Evolutionary conservation across 768 basidiomycete genomes (phyloP), one percentile per base, ranked within the genome.

Genomic region (Pilatotrama ljubarskyi): DNA sequence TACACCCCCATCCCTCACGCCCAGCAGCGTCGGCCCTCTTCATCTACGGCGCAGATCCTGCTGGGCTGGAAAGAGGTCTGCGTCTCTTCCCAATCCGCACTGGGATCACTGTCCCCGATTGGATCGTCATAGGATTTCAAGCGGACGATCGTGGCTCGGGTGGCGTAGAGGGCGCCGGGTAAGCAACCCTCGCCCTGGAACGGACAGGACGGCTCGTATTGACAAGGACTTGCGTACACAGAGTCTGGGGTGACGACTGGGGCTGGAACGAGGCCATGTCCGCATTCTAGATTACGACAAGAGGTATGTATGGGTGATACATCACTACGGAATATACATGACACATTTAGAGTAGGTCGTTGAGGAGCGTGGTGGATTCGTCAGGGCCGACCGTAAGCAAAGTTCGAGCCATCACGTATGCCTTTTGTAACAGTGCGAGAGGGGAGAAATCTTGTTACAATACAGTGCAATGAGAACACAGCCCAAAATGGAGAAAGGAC

Each of bases 31-130:
- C 77, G 6, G 69, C 75, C 40, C 72, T 93, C 7, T 84, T 93
- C 64, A 72, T 94, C 24, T 74, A 86, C 14, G 84, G 83, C 15
- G 81, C 82, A 4, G 84, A 86, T 62, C 64, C 66, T 0, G 64
- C 71, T 1, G 87, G 86, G 2, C 75, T 93, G 4, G 94, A 95
- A 71, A 77, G 85, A 53, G 84, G 81, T 0, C 71, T 80, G 1
- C 81, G 88, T 44, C 73, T 94, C n/a, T 90, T 95, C 68, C 93
- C 94, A 4, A 82, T 91, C 24, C 84, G 94, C 18, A 96, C 93
- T 2, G 92, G 92, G 3, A 78, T 93, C 2, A 72, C 84, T 9
- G 78, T 82, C 1, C 90, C 92, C 1, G 90, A 92, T 66, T 95
- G 93, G 91, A 65, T 92, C 6, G 78, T 92, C 17, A 76, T 87